These are phyloP conservation scores for Amanita polypyramis DNA, from an alignment of 768 basidiomycete genomes.

Conservation along the genomic window DNA sequence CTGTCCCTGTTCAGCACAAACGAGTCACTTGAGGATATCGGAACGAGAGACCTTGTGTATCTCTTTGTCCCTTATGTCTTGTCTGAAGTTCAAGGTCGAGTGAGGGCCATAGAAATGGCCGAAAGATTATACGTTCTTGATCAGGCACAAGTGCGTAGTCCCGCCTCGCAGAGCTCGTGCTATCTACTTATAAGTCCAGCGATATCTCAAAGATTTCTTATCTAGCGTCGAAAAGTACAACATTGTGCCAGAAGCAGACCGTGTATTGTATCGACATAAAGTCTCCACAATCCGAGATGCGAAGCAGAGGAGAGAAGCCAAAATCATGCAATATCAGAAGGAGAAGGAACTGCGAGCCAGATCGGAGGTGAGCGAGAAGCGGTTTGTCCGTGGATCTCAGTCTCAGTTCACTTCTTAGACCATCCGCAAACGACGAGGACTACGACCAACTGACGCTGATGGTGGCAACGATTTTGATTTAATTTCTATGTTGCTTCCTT, in stretches of 20 bases:
- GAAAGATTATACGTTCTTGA: conserved; percentile 48
- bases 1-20: conserved; percentile 77
- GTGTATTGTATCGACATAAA: conserved; percentile 39
- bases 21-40: conserved; percentile 73
- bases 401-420: conserved; percentile 21
- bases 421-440: conserved; percentile 43
- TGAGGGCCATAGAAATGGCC: conserved; percentile 41
- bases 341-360: conserved; percentile 70
- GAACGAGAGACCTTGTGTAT: conserved; percentile 67
- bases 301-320: conserved; percentile 67
- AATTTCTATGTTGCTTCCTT: conserved; percentile 51
- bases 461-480: conserved; percentile 47
- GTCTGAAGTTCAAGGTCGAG: conserved; percentile 55
- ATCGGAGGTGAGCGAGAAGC: conserved; percentile 47
- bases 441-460: conserved; percentile 20
- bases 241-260: conserved; percentile 53
- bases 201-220: conserved; percentile 26
- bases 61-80: conserved; percentile 60
- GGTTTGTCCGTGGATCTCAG: background rate
- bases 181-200: background rate
- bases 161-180: no score
- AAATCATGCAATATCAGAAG: conserved; percentile 83
- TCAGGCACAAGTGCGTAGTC: conserved; percentile 43
- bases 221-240: conserved; percentile 51
- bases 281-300: conserved; percentile 47